A percentile compares a stretch with the other conserved stretches of the same genome.
These are phyloP conservation scores for Amborella trichopoda DNA, from an alignment of 164 flowering plant species.

Conservation along the genomic window DNA sequence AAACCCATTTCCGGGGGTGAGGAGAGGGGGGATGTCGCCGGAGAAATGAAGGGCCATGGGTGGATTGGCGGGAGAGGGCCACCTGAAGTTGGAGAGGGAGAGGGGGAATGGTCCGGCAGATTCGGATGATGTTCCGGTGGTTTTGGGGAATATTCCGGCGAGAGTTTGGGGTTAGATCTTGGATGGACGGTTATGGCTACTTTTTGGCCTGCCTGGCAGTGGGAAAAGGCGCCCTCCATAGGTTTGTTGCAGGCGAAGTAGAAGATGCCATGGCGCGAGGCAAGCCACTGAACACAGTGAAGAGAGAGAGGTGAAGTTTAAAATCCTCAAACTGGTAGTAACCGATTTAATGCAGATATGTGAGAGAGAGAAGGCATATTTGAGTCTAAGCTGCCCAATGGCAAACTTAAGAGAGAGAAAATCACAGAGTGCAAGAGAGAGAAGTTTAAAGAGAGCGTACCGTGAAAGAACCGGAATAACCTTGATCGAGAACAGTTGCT, in stretches of 20 bases:
- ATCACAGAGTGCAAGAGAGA: background rate
- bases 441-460: conserved; percentile 28
- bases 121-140: background rate
- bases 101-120: conserved; percentile 20
- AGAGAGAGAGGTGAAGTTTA: too few species aligned
- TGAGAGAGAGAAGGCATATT: background rate
- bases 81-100: conserved; percentile 32
- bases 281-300: conserved; percentile 81
- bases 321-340: too few species aligned
- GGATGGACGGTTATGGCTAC: conserved; percentile 42
- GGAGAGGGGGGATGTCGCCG: conserved; percentile 26
- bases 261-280: conserved; percentile 65
- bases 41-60: background rate
- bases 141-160: background rate
- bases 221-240: background rate
- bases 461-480: conserved; percentile 45
- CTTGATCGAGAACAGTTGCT: conserved; percentile 56
- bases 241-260: conserved; percentile 71
- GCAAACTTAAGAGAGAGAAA: background rate
- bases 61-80: conserved; percentile 34
- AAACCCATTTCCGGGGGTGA: conserved; percentile 8
- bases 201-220: conserved; percentile 47
- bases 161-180: background rate
- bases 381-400: too few species aligned
- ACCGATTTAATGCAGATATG: too few species aligned